phyloP scores from a whole-genome alignment of 2,329 filamentous ascomycete species.

The Blastomyces emzantsi region DNA sequence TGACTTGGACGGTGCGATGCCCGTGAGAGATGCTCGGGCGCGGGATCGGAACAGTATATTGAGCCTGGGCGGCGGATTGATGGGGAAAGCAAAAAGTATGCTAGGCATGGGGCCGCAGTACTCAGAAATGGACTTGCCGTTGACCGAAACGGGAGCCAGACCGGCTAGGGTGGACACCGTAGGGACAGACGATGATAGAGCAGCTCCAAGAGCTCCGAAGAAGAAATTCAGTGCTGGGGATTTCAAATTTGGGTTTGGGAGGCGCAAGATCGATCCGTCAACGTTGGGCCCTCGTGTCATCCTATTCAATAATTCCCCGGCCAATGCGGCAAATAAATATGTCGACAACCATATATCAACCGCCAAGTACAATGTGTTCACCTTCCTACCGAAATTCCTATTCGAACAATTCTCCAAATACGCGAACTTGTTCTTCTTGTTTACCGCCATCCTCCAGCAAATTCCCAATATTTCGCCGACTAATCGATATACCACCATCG shows the following conservation, averaged over 20 bases:
- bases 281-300: conserved; percentile 88
- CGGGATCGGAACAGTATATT: conserved; percentile 83
- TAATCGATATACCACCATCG: conserved; percentile 92
- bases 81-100: conserved; percentile 82
- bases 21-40: conserved; percentile 42
- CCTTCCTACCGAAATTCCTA: conserved; percentile 92
- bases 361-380: conserved; percentile 89
- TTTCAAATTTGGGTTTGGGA: conserved; percentile 89
- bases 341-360: conserved; percentile 96
- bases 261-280: conserved; percentile 76
- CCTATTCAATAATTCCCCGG: conserved; percentile 90
- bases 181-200: conserved; percentile 34
- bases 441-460: conserved; percentile 89
- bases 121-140: conserved; percentile 94
- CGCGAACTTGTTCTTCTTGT: conserved; percentile 98
- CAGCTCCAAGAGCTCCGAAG: conserved; percentile 33
- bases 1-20: conserved; percentile 37
- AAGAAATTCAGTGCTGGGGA: conserved; percentile 60
- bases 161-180: conserved; percentile 39
- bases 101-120: conserved; percentile 79
- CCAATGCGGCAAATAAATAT: conserved; percentile 82
- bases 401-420: conserved; percentile 99
- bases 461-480: conserved; percentile 93
- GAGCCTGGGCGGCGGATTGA: conserved; percentile 72
- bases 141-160: conserved; percentile 65